A percentile compares a stretch with the other conserved stretches of the same genome.
phyloP scores from a whole-genome alignment of 2,329 filamentous ascomycete species.

The Epichloe scottii region DNA sequence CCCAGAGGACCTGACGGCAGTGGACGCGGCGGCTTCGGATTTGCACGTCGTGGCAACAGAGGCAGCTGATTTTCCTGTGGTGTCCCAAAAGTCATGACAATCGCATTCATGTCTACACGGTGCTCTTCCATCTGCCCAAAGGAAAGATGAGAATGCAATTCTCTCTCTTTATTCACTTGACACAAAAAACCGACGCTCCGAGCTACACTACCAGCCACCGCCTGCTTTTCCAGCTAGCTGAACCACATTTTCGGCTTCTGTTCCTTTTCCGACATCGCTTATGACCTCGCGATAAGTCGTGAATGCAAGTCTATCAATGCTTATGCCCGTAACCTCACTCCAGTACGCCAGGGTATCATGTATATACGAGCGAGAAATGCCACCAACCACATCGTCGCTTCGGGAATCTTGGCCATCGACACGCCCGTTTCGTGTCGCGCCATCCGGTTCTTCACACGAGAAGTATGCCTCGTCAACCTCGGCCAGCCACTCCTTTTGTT shows the following conservation, averaged over 20 bases:
- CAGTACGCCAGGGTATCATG: slow-evolving; percentile 63
- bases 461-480: slow-evolving; percentile 85
- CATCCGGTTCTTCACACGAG: slow-evolving; percentile 50
- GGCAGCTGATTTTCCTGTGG: slow-evolving; percentile 17
- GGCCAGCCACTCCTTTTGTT: slow-evolving; percentile 77
- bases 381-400: slow-evolving; percentile 38
- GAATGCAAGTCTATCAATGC: slow-evolving; percentile 59
- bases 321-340: slow-evolving; percentile 58
- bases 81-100: background rate
- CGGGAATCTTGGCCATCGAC: slow-evolving; percentile 5
- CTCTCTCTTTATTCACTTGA: background rate
- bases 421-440: slow-evolving; percentile 9
- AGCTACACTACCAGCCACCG: slow-evolving; percentile 65
- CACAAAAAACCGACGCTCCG: background rate
- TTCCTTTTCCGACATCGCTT: slow-evolving; percentile 79
- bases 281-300: slow-evolving; percentile 89
- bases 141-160: background rate
- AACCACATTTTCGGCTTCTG: slow-evolving; percentile 69
- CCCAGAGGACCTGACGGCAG: slow-evolving; percentile 69
- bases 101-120: slow-evolving; percentile 13
- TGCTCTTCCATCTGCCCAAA: background rate
- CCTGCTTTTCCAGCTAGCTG: slow-evolving; percentile 84
- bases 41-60: slow-evolving; percentile 47
- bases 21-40: slow-evolving; percentile 68
- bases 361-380: slow-evolving; percentile 54